Conservation (phyloP, 108 stramenopile species). For the Poteriospumella lacustris region DNA sequence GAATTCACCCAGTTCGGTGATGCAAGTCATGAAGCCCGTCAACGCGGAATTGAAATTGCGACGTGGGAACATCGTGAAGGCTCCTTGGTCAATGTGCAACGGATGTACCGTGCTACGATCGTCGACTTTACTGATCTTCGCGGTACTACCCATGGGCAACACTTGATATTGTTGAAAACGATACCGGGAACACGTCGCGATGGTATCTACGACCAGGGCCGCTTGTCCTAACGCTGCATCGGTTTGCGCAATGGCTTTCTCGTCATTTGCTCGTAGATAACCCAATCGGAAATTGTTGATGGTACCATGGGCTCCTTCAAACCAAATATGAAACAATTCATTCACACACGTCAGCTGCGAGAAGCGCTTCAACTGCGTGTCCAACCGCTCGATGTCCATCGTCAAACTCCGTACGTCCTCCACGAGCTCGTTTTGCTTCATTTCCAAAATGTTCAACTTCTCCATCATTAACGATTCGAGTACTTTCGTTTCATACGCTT, state of each 20-base stretch:
- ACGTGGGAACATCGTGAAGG: conserved; percentile 40
- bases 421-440: no score
- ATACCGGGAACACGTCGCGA: conserved; percentile 35
- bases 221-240: conserved; percentile 54
- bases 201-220: conserved; percentile 33
- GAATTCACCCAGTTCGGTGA: conserved; percentile 40
- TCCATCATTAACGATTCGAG: no score
- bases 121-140: conserved; percentile 40
- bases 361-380: background rate
- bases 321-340: conserved; percentile 42
- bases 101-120: conserved; percentile 34
- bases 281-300: conserved; percentile 55
- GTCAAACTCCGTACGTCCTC: no score
- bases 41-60: conserved; percentile 49
- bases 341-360: background rate
- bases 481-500: no score
- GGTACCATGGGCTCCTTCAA: conserved; percentile 45
- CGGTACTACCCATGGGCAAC: conserved; percentile 46
- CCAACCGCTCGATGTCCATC: background rate
- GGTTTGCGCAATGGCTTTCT: conserved; percentile 1
- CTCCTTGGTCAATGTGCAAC: conserved; percentile 35
- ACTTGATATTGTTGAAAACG: conserved; percentile 42
- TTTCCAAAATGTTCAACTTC: no score
- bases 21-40: conserved; percentile 46
- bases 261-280: background rate